Base-by-base conservation (phyloP, 1,284 basidiomycete genomes). In the Ustilago hordei region DNA sequence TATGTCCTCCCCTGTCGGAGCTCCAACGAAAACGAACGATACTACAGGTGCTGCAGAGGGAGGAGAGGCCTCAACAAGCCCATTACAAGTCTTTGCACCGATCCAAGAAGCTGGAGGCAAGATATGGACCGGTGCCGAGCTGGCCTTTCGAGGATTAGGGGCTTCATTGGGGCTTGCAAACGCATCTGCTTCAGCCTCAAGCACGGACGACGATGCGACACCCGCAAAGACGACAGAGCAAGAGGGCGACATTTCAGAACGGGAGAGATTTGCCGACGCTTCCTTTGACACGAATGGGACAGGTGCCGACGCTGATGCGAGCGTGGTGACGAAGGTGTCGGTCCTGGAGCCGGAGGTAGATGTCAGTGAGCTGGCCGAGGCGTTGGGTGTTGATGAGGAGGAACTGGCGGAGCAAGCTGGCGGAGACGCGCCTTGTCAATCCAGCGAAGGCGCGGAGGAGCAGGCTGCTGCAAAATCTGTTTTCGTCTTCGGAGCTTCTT, bases 81-180 rank as follows among this genome's bases (percentile, higher is more conserved):
- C 75, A 7, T 57, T 77, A 45, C 68, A 76, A 31, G 50, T 54
- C 12, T 57, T 76, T 8, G 59, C 62, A 7, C 64, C 74, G 8
- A 69, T 76, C 9, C 69, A 71, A 47, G 75, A 77, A 38, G 75
- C 75, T 17, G 69, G 74, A 19, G 68, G 62, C 38, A 77, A 77
- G 64, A 69, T 77, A 60, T 77, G 75, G 75, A 77, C 23, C 32
- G 69, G 75, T 31, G 75, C 75, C 8, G 75, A 77, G 41, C 38
- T 59, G 6, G 75, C 68, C 3, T 66, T 72, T 17, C 65, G 64
- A 8, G 75, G 75, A 12, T 47, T 77, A 38, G 55, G 75, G 6
- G 65, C 75, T 45, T 72, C 75, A 34, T 59, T 77, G 9, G 75
- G 75, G 4, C 34, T 77, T 0, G 65, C 56, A 2, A 68, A 15